phyloP scores from a whole-genome alignment of 331 rosid species.

The Telfairia occidentalis region DNA sequence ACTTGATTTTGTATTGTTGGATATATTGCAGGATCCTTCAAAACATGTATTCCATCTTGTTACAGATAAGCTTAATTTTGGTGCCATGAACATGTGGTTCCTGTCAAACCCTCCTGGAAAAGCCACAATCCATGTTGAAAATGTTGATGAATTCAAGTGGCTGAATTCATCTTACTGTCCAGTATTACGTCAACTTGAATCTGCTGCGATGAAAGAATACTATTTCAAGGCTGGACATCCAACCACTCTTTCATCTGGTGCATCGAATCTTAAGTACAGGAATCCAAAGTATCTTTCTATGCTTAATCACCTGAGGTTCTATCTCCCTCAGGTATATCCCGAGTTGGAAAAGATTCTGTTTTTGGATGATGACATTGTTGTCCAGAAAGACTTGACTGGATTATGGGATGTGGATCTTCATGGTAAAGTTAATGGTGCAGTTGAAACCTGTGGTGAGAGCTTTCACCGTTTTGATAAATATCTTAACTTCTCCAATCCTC shows the following conservation, averaged over 20 bases:
- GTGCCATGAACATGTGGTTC: constrained; percentile 99
- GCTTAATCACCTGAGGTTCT: constrained; percentile 95
- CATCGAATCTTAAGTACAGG: constrained; percentile 90
- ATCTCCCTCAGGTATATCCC: constrained; percentile 95
- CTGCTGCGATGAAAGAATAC: constrained; percentile 89
- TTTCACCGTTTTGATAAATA: constrained; percentile 94
- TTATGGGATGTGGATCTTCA: constrained; percentile 70
- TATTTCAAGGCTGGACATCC: constrained; percentile 93
- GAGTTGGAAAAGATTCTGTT: constrained; percentile 81
- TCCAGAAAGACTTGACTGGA: constrained; percentile 91
- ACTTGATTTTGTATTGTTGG: constrained; percentile 22
- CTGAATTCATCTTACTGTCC: constrained; percentile 91
- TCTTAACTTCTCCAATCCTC: constrained; percentile 84
- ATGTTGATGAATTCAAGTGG: constrained; percentile 95
- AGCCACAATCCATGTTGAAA: constrained; percentile 82
- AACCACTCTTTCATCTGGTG: constrained; percentile 41
- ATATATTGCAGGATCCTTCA: constrained; percentile 69
- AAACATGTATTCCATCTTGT: constrained; percentile 94
- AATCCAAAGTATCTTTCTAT: constrained; percentile 94
- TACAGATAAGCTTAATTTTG: constrained; percentile 91
- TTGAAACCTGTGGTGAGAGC: constrained; percentile 91
- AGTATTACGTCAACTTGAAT: constrained; percentile 88
- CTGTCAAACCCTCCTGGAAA: constrained; percentile 92
- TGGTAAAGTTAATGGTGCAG: constrained; percentile 97
- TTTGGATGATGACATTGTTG: constrained; percentile 94